phyloP scores from a whole-genome alignment of 805 yeast genomes.

The Candida nemodendra region DNA sequence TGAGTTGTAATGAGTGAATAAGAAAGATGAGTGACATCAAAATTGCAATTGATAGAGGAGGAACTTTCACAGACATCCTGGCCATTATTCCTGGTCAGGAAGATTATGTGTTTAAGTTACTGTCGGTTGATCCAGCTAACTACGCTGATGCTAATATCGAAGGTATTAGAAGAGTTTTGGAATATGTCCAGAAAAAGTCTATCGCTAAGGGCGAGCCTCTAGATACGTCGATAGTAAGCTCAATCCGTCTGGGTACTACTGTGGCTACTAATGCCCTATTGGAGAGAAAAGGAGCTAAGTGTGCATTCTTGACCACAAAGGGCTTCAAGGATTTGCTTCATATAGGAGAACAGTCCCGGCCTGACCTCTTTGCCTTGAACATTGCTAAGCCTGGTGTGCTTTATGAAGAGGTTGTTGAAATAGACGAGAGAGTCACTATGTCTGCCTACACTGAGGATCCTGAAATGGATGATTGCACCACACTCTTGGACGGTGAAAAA shows the following conservation, averaged over 20 bases:
- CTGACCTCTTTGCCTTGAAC: conserved; percentile 73
- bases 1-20: not conserved
- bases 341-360: conserved; percentile 87
- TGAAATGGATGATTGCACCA: conserved; percentile 37
- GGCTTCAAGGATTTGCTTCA: conserved; percentile 76
- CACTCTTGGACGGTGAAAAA: conserved; percentile 19
- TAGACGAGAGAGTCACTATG: conserved; percentile 81
- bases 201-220: conserved; percentile 56
- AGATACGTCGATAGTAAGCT: conserved; percentile 55
- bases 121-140: conserved; percentile 80
- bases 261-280: conserved; percentile 89
- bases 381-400: conserved; percentile 65
- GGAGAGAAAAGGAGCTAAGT: conserved; percentile 82
- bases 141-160: conserved; percentile 86
- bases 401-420: conserved; percentile 67
- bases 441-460: conserved; percentile 73
- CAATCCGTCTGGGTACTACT: conserved; percentile 82
- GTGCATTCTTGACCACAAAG: conserved; percentile 75
- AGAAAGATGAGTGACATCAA: conserved; percentile 8
- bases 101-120: conserved; percentile 64
- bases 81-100: conserved; percentile 39
- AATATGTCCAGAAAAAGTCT: conserved; percentile 43
- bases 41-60: conserved; percentile 56
- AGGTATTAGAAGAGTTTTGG: conserved; percentile 75
- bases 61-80: conserved; percentile 76